Evolutionary conservation across 768 basidiomycete genomes (phyloP).

Genomic region (Russula dissimulans): DNA sequence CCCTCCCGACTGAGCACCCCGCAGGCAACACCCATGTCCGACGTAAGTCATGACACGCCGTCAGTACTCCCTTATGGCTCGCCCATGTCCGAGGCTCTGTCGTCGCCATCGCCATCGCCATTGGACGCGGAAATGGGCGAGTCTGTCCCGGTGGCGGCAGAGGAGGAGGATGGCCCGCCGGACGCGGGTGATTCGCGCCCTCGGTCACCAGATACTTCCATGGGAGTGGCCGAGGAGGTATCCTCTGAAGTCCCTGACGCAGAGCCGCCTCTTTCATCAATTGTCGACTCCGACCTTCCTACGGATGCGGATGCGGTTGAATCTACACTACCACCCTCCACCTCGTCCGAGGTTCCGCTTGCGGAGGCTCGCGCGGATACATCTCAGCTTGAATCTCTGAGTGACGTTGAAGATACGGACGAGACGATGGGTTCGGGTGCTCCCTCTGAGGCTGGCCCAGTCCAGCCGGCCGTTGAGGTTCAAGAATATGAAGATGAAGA

Average conservation of each 20-base stretch:
- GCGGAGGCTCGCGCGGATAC: background rate
- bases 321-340: background rate
- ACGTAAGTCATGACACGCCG: background rate
- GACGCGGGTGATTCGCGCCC: background rate
- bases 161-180: background rate
- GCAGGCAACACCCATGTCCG: conserved; percentile 3
- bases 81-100: conserved; percentile 21
- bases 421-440: background rate
- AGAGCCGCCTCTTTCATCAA: background rate
- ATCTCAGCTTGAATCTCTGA: background rate
- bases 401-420: background rate
- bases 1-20: conserved; percentile 9
- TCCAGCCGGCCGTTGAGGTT: background rate
- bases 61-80: conserved; percentile 14
- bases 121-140: background rate
- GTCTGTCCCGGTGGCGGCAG: background rate
- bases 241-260: conserved; percentile 1
- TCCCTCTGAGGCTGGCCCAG: background rate
- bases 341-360: background rate
- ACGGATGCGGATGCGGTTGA: background rate
- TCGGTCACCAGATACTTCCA: conserved; percentile 4
- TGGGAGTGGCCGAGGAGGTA: conserved; percentile 4
- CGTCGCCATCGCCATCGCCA: conserved; percentile 15
- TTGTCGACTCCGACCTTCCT: background rate
- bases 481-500: background rate